phyloP scores from a whole-genome alignment of 192 early-diverging fungal genomes.

The Paraglomus brasilianum region DNA sequence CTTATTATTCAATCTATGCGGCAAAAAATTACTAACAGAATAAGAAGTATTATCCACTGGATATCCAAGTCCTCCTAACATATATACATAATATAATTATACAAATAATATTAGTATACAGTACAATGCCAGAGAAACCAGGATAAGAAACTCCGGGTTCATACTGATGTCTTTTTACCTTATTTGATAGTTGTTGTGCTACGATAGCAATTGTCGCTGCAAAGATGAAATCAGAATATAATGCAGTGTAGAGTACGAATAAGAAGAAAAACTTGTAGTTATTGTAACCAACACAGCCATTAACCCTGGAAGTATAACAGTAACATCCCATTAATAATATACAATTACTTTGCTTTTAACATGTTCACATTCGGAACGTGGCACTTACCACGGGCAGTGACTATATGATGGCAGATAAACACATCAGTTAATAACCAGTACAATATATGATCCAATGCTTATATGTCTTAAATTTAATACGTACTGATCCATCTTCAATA shows the following conservation, averaged over 20 bases:
- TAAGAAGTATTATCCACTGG: slow-evolving; percentile 9
- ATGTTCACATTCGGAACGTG: too few species aligned
- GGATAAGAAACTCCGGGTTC: neutral
- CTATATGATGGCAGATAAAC: slow-evolving; percentile 20
- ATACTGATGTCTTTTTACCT: neutral
- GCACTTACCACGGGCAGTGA: slow-evolving; percentile 45
- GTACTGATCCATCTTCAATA: slow-evolving; percentile 58
- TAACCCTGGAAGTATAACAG: slow-evolving; percentile 43
- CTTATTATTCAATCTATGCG: neutral
- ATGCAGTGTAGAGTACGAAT: slow-evolving; percentile 37
- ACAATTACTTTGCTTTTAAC: neutral
- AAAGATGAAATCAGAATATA: slow-evolving; percentile 29
- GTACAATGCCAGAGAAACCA: neutral
- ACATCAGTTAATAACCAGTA: neutral
- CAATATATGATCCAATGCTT: neutral
- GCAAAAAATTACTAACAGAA: slow-evolving; percentile 13
- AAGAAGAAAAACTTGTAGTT: slow-evolving; percentile 44
- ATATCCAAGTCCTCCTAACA: slow-evolving; percentile 26
- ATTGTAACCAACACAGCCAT: slow-evolving; percentile 49
- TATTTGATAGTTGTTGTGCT: slow-evolving; percentile 17
- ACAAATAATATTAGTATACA: slow-evolving; percentile 4
- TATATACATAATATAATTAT: slow-evolving; percentile 1
- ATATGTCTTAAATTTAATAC: slow-evolving; percentile 7
- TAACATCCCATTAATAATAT: slow-evolving; percentile 1
- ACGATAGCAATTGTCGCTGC: slow-evolving; percentile 33